Percentiles rank a stretch among this genome's conserved stretches.
Conservation (phyloP, 257 asterid species). For the Primulina eburnea region DNA sequence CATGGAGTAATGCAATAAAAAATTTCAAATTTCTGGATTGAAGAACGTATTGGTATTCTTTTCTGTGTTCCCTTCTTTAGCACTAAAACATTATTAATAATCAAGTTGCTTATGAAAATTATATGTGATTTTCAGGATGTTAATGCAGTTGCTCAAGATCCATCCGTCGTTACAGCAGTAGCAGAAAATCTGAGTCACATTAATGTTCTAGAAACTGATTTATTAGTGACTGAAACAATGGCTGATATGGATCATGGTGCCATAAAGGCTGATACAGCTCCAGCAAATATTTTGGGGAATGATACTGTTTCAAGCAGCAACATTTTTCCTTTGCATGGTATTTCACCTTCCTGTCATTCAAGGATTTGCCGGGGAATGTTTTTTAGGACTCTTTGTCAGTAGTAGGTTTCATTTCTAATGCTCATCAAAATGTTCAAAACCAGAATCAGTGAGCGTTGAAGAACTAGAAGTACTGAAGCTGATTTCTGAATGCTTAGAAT, state of each 20-base stretch:
- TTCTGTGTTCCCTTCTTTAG: slow-evolving; percentile 15
- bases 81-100: slow-evolving; percentile 16
- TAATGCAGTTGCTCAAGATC: slow-evolving; percentile 36
- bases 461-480: slow-evolving; percentile 79
- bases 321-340: slow-evolving; percentile 60
- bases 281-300: slow-evolving; percentile 34
- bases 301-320: slow-evolving; percentile 39
- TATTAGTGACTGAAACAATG: slow-evolving; percentile 36
- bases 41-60: slow-evolving; percentile 14
- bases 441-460: slow-evolving; percentile 66
- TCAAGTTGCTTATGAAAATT: slow-evolving; percentile 23
- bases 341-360: slow-evolving; percentile 34
- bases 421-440: slow-evolving; percentile 31
- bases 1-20: background rate
- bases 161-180: slow-evolving; percentile 34
- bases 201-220: slow-evolving; percentile 47
- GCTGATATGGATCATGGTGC: slow-evolving; percentile 35
- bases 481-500: slow-evolving; percentile 70
- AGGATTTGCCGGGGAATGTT: too few species aligned
- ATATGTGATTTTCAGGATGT: slow-evolving; percentile 48
- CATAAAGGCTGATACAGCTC: slow-evolving; percentile 38
- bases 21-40: slow-evolving; percentile 13
- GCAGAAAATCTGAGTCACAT: slow-evolving; percentile 41
- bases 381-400: slow-evolving; percentile 18
- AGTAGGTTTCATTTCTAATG: slow-evolving; percentile 33